Conservation (phyloP, 176 grass and related monocot genomes). For the Guadua angustifolia region DNA sequence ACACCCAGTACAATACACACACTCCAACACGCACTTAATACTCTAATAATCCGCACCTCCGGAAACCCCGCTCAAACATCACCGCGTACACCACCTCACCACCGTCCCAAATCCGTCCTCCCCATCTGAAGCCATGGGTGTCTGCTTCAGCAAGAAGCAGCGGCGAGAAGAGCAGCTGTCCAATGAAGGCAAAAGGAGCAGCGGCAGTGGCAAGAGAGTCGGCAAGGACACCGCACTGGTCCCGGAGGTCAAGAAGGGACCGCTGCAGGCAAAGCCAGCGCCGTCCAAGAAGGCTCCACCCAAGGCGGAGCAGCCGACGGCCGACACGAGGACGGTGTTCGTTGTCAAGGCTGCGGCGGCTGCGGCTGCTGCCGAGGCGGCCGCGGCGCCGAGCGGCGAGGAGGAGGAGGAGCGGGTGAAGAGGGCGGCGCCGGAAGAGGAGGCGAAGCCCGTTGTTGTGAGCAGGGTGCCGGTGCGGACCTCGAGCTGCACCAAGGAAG, state of each 20-base stretch:
- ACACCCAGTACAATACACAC: slow-evolving; percentile 19
- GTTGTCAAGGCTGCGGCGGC: slow-evolving; percentile 66
- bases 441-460: slow-evolving; percentile 40
- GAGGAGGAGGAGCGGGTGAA: slow-evolving; percentile 8
- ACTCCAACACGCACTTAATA: background rate
- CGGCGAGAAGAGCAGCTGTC: slow-evolving; percentile 21
- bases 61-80: background rate
- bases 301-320: slow-evolving; percentile 43
- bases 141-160: slow-evolving; percentile 94
- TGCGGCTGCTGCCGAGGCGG: slow-evolving; percentile 29
- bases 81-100: background rate
- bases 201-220: background rate
- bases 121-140: slow-evolving; percentile 57
- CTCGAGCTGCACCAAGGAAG: slow-evolving; percentile 75
- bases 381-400: background rate
- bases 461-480: slow-evolving; percentile 53
- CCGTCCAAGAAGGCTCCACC: slow-evolving; percentile 33
- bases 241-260: slow-evolving; percentile 28
- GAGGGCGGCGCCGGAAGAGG: slow-evolving; percentile 30
- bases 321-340: slow-evolving; percentile 73
- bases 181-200: slow-evolving; percentile 18
- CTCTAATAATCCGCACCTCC: slow-evolving; percentile 6
- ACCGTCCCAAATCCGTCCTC: background rate
- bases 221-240: background rate
- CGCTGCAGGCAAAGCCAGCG: slow-evolving; percentile 8